These are phyloP conservation scores for Exophiala dermatitidis DNA, from an alignment of 2,329 filamentous ascomycete genomes.

Conservation along the genomic window DNA sequence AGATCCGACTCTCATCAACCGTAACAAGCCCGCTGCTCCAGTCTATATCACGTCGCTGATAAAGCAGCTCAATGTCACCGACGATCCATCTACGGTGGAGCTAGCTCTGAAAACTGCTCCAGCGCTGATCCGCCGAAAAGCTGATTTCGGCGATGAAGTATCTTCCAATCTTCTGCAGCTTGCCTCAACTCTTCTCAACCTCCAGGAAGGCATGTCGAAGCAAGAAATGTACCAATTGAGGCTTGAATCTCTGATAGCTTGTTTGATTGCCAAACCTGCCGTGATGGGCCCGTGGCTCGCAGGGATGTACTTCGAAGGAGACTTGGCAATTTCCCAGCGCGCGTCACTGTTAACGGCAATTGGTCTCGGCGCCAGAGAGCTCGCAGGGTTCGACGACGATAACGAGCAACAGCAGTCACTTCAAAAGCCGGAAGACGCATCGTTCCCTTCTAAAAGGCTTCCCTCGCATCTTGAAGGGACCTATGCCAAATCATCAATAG, in stretches of 20 bases:
- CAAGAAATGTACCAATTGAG: conserved; percentile 65
- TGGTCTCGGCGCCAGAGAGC: conserved; percentile 72
- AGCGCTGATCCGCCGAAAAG: conserved; percentile 76
- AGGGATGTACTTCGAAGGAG: conserved; percentile 79
- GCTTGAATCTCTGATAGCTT: conserved; percentile 72
- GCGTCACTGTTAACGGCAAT: conserved; percentile 74
- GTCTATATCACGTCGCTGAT: conserved; percentile 47
- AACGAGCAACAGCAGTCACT: conserved; percentile 31
- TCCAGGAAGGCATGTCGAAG: conserved; percentile 80
- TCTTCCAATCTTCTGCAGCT: conserved; percentile 76
- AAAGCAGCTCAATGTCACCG: conserved; percentile 56
- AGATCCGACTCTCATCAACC: conserved; percentile 76
- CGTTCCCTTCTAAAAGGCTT: conserved; percentile 75
- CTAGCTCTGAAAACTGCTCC: conserved; percentile 72
- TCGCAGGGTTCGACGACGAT: conserved; percentile 65
- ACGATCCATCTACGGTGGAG: conserved; percentile 77
- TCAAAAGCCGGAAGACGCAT: conserved; percentile 31
- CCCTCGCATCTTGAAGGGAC: conserved; percentile 65
- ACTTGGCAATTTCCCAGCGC: conserved; percentile 81
- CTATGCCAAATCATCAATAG: conserved; percentile 56
- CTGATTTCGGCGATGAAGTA: conserved; percentile 80
- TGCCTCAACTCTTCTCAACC: conserved; percentile 64
- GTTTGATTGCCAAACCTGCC: conserved; percentile 67
- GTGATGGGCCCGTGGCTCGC: conserved; percentile 79
- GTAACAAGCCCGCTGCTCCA: conserved; percentile 74